Evolutionary conservation across 2,329 filamentous ascomycete species (phyloP), one percentile per base, ranked within the genome.

Genomic region (Colletotrichum truncatum): DNA sequence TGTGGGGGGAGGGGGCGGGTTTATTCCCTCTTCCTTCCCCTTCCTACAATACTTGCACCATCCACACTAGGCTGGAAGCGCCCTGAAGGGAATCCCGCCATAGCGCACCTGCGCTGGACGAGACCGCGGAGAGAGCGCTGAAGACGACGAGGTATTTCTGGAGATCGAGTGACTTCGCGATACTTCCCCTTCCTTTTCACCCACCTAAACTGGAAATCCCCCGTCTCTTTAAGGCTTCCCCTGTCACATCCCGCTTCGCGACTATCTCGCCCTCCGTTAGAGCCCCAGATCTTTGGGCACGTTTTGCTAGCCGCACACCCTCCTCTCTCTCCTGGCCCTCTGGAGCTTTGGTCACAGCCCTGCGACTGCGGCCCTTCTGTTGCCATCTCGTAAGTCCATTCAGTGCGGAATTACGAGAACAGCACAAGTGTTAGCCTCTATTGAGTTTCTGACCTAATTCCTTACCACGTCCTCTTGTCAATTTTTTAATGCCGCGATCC

Each of bases 231-330:
- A 45, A 52, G 54, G 58, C 39, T 16, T 36, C 23, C 58, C 57
- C 39, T 46, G 46, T 53, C 60, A 18, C 55, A 64, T 61, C 41
- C 56, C 56, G 39, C 46, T 39, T 62, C 62, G 48, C 41, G 49
- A 62, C 34, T 48, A 62, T 41, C 62, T 65, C 56, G 56, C 57
- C 48, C 48, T 65, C 48, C 32, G 62, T 49, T 48, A 54, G 21
- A 49, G 56, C 51, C 58, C 63, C 57, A 51, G 58, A 56, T 66
- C 49, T 62, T 43, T n/a, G 52, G 48, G 52, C 64, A 66, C 60
- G 60, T 64, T 66, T 49, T 59, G 32, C 64, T 66, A 66, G 5
- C 10, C 39, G 23, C 60, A 66, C 64, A 14, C 64, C 64, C 58
- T 18, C n/a, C n/a, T 8, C 43, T 48, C 10, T 46, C 34, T 39